Evolutionary conservation across 768 basidiomycete species (phyloP), one percentile per base, ranked within the genome.

Genomic region (Tricholomella constricta): DNA sequence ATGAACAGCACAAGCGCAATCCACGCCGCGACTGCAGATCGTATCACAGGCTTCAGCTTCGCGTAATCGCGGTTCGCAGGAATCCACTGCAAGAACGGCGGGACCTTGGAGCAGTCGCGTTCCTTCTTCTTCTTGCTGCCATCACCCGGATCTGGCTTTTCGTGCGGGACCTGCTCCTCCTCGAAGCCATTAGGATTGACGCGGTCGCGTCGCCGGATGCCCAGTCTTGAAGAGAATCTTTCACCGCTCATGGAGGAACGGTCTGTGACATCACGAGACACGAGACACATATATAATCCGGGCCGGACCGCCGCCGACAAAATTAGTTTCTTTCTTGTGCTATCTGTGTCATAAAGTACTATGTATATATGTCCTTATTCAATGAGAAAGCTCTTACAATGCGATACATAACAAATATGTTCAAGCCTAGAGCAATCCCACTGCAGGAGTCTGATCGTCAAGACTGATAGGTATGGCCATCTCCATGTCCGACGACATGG

Each of bases 21-120:
- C 86, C 86, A 91, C 15, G 78, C 86, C 1, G 81, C 72, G 35
- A 85, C 45, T 11, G 85, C 79, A 56, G 81, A 81, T 48, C 89
- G 81, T 34, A 90, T 69, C 9, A 77, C 80, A 3, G 85, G 83
- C 66, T 86, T 86, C 59, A 84, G 53, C 59, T 81, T 84, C 15
- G 79, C 68, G 78, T 80, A 84, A 0, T 69, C 80, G 66, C 72
- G 78, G 52, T 85, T 88, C 14, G 67, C 70, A 2, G 76, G 72
- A 19, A 88, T 78, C 88, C 88, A 90, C 27, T 67, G 65, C 31
- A 83, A 55, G 47, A 60, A 45, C 19, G 55, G 8, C 0, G 77
- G 78, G 6, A 74, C 52, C 22, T 48, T 50, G n/a, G n/a, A n/a
- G 55, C 62, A 54, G 22, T 49, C 10, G 31, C 8, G 10, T 29